Base-by-base conservation (phyloP, 1,139 yeast genomes). In the Yamadazyma dendronema region DNA sequence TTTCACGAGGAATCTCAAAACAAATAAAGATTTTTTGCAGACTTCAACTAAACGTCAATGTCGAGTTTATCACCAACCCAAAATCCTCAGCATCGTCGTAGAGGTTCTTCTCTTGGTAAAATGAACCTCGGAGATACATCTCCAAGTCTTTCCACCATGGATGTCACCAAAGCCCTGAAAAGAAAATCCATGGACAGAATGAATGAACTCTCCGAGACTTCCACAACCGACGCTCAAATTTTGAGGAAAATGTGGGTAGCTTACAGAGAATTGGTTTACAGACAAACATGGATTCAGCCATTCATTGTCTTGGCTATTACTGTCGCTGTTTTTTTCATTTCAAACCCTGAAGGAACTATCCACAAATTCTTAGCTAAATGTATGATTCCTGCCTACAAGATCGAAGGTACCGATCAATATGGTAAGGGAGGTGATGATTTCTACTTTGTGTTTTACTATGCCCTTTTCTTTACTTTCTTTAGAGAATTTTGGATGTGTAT, bases 401-500 rank as follows among this genome's bases (percentile, higher is more conserved):
- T 84, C 30, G 72, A 67, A 24, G 78, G 75, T 9, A 65, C 80
- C 3, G 69, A 72, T 42, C 73, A 69, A 46, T 92, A 90, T 57
- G 97, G 87, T 28, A 92, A 94, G 61, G 99, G 99, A 41, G 69
- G 59, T 33, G 80, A 83, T 50, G 99, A 92, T 61, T 76, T 89
- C 46, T 74, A 74, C 30, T 92, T 90, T 67, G 88, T 90, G 16
- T 72, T 72, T 27, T 89, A 78, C 58, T 84, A 86, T 62, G 86
- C 92, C 69, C 62, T 92, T 31, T 83, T 89, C 50, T 90, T 92
- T 73, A 86, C 96, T 0, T 92, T 92, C 56, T 71, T 81, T 49
- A 79, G 99, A 52, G 98, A 92, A 61, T 90, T 92, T 57, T 59
- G 80, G 50, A 90, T 92, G 97, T 90, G 90, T 56, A 71, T 79